Evolutionary conservation across 1,284 basidiomycete species (phyloP).

Genomic region (Sparassis latifolia): DNA sequence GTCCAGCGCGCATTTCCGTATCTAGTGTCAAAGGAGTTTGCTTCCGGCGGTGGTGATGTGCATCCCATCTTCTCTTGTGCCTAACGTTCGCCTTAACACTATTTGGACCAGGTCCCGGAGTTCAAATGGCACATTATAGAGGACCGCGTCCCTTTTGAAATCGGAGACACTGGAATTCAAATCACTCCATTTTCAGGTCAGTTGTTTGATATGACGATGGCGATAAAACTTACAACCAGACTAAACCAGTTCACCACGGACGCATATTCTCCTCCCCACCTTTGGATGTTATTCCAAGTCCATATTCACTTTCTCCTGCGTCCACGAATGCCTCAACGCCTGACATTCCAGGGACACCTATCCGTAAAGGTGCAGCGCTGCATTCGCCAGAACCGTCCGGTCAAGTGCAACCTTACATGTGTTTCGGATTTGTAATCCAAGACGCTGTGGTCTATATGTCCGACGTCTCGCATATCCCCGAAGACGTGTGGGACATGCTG

Average conservation of each 20-base stretch:
- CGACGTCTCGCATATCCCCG: constrained; percentile 70
- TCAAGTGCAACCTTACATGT: constrained; percentile 56
- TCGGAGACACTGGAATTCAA: constrained; percentile 54
- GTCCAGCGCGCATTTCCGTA: constrained; percentile 72
- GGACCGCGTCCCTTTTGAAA: constrained; percentile 56
- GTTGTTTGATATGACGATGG: constrained; percentile 11
- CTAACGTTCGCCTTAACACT: not conserved
- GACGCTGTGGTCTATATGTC: constrained; percentile 63
- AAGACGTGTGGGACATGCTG: constrained; percentile 55
- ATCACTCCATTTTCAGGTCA: constrained; percentile 64
- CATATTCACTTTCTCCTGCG: constrained; percentile 19
- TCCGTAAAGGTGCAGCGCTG: constrained; percentile 10
- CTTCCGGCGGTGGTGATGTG: constrained; percentile 77
- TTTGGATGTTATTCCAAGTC: constrained; percentile 37
- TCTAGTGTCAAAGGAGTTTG: constrained; percentile 66
- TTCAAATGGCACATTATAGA: constrained; percentile 77
- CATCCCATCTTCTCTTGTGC: not conserved
- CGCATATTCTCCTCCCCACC: constrained; percentile 44
- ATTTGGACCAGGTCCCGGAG: constrained; percentile 51
- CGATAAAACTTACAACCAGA: not conserved
- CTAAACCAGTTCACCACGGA: constrained; percentile 53
- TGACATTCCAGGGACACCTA: constrained; percentile 18
- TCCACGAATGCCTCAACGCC: constrained; percentile 42
- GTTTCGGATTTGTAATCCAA: constrained; percentile 70
- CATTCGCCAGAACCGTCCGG: constrained; percentile 15